These are phyloP conservation scores for Aquilaria malaccensis DNA, from an alignment of 345 rosid species.

Conservation along the genomic window DNA sequence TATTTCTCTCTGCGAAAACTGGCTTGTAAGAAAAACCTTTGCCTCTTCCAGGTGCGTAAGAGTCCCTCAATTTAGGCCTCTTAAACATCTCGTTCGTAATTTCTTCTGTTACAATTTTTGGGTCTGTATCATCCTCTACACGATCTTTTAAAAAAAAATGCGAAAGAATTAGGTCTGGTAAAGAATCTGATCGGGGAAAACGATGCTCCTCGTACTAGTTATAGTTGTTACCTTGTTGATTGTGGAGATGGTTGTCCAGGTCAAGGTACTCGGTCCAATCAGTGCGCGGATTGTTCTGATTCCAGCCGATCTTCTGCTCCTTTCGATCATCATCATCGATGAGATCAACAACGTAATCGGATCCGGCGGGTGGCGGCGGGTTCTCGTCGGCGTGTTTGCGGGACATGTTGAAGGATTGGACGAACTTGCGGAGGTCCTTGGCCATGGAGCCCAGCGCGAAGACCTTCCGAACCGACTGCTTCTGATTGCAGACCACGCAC, in stretches of 20 bases:
- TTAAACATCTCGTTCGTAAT: slow-evolving; percentile 40
- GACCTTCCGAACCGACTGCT: slow-evolving; percentile 60
- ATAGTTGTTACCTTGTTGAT: slow-evolving; percentile 17
- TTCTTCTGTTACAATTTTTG: slow-evolving; percentile 44
- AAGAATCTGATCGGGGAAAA: no score
- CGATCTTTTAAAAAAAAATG: background rate
- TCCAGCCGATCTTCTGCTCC: background rate
- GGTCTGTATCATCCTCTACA: slow-evolving; percentile 27
- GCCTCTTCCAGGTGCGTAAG: slow-evolving; percentile 7
- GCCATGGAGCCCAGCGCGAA: slow-evolving; percentile 64
- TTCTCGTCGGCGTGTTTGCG: slow-evolving; percentile 29
- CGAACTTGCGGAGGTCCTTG: slow-evolving; percentile 66
- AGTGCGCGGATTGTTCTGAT: slow-evolving; percentile 32
- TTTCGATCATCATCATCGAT: slow-evolving; percentile 4
- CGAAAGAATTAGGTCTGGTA: background rate
- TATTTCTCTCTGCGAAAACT: slow-evolving; percentile 21
- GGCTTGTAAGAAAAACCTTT: slow-evolving; percentile 20
- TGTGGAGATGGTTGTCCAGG: slow-evolving; percentile 13
- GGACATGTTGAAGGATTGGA: slow-evolving; percentile 77
- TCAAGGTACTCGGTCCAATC: slow-evolving; percentile 67
- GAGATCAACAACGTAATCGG: background rate
- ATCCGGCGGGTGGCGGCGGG: background rate
- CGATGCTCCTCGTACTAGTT: no score
- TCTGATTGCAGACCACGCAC: slow-evolving; percentile 80
- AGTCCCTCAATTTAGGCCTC: slow-evolving; percentile 39